Conservation (phyloP, 345 rosid species). For the Rubroshorea leprosula region DNA sequence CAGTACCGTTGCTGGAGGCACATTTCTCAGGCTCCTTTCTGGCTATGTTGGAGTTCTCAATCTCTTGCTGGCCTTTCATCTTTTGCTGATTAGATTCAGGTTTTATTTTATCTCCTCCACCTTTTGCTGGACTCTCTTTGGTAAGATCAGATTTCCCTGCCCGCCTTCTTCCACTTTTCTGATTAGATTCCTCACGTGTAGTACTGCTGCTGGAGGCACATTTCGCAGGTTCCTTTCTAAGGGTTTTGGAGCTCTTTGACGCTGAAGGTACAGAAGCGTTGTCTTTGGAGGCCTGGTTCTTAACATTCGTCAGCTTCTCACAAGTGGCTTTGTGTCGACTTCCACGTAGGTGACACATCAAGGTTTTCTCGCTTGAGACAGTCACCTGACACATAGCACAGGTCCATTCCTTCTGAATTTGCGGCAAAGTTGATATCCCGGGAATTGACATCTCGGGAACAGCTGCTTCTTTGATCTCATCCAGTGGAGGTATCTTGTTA, state of each 20-base stretch:
- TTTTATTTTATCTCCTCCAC: no score
- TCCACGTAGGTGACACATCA: constrained; percentile 24
- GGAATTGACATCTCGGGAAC: no score
- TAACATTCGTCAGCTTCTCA: constrained; percentile 15
- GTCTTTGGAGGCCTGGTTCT: constrained; percentile 13
- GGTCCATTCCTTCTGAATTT: constrained; percentile 25
- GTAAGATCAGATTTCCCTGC: no score
- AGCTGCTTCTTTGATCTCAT: constrained; percentile 1
- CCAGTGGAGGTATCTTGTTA: not conserved
- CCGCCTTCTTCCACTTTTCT: no score
- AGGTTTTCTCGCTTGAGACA: constrained; percentile 5
- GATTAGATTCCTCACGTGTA: no score
- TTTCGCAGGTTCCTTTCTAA: not conserved
- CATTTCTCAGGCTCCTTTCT: not conserved
- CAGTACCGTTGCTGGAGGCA: constrained; percentile 4
- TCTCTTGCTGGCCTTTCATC: no score
- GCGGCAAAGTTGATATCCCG: constrained; percentile 5
- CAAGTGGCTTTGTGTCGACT: constrained; percentile 17
- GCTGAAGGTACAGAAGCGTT: not conserved
- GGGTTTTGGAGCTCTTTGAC: not conserved
- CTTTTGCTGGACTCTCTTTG: no score
- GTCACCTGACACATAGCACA: constrained; percentile 25
- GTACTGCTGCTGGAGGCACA: not conserved
- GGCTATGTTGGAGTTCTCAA: not conserved
- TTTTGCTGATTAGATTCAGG: no score